These are phyloP conservation scores for Dalbergia cochinchinensis DNA, from an alignment of 306 rosid genomes.

Conservation along the genomic window DNA sequence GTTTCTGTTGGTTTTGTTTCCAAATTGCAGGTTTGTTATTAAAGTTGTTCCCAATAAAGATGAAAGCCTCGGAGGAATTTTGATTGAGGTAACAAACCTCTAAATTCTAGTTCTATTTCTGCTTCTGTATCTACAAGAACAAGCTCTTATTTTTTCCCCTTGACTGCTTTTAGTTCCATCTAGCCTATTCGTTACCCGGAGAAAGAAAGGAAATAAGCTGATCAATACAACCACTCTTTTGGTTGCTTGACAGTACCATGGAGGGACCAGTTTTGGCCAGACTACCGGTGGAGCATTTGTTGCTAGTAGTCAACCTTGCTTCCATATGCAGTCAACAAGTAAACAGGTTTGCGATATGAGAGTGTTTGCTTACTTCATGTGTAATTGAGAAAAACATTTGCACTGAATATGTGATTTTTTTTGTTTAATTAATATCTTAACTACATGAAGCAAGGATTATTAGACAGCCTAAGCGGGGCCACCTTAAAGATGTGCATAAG, in stretches of 20 bases:
- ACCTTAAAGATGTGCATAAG: slow-evolving; percentile 86
- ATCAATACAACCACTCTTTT: neutral
- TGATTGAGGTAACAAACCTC: no score
- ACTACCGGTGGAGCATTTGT: slow-evolving; percentile 87
- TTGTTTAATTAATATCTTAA: slow-evolving; percentile 11
- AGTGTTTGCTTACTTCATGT: slow-evolving; percentile 6
- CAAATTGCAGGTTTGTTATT: no score
- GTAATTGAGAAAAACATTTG: neutral
- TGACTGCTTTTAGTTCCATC: no score
- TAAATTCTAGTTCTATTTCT: no score
- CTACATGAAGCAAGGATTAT: slow-evolving; percentile 67
- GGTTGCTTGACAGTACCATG: slow-evolving; percentile 80
- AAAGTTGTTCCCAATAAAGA: no score
- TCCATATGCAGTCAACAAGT: no score
- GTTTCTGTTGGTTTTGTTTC: no score
- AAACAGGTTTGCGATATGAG: neutral
- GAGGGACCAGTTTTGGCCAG: slow-evolving; percentile 94
- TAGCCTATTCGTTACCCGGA: no score
- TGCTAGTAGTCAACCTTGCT: slow-evolving; percentile 54
- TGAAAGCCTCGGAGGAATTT: no score
- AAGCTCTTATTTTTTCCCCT: no score
- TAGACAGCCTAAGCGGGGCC: slow-evolving; percentile 98
- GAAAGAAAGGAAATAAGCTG: no score
- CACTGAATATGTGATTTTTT: neutral
- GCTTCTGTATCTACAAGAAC: no score